A percentile compares a stretch with the other conserved stretches of the same genome.
Evolutionary conservation across 129 eudicot species (phyloP).

Genomic region (Tagetes erecta): DNA sequence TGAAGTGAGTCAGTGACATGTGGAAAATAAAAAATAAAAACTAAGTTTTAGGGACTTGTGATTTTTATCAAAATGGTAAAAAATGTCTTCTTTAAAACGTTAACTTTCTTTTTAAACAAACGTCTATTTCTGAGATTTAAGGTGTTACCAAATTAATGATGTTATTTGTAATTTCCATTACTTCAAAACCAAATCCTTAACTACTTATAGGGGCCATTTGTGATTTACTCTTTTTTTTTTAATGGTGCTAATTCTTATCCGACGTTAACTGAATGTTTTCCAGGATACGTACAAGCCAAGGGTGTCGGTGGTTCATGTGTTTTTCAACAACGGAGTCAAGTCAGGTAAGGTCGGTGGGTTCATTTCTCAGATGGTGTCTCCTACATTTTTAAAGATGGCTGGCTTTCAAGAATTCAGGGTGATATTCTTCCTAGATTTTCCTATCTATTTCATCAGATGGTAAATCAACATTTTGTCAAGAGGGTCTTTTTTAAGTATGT

Average conservation of each 20-base stretch:
- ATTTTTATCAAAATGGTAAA: background rate
- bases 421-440: slow-evolving; percentile 12
- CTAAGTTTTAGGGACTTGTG: background rate
- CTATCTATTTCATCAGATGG: slow-evolving; percentile 12
- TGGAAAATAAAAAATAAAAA: background rate
- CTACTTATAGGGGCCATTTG: background rate
- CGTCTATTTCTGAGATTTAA: background rate
- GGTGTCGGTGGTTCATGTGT: slow-evolving; percentile 12
- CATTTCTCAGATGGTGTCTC: slow-evolving; percentile 3
- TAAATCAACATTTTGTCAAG: slow-evolving; percentile 28
- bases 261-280: slow-evolving; percentile 5
- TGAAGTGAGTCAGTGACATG: background rate
- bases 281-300: slow-evolving; percentile 22
- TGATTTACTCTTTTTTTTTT: background rate
- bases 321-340: slow-evolving; percentile 29
- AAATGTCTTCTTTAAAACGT: background rate
- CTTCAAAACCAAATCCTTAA: background rate
- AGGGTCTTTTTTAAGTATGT: slow-evolving; percentile 23
- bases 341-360: slow-evolving; percentile 13
- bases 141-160: background rate
- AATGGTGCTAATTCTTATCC: background rate
- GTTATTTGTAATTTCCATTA: background rate
- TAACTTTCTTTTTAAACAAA: background rate
- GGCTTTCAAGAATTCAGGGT: background rate
- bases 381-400: slow-evolving; percentile 29